Conservation (phyloP, 73 alveolate species). For the Effrenium voratum region DNA sequence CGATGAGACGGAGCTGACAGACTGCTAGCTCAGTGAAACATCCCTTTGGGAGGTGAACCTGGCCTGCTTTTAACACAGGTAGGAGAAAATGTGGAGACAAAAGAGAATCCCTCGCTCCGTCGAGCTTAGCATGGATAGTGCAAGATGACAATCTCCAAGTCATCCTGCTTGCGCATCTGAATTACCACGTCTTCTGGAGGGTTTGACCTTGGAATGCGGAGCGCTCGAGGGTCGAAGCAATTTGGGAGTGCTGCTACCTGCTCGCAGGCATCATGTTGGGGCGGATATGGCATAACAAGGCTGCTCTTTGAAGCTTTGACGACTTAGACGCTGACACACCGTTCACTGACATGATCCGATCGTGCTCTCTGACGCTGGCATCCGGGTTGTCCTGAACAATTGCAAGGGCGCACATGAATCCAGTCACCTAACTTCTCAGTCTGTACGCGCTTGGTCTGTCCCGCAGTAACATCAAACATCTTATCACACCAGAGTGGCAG, state of each 20-base stretch:
- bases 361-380: slow-evolving; percentile 65
- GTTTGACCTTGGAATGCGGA: slow-evolving; percentile 18
- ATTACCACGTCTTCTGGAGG: slow-evolving; percentile 91
- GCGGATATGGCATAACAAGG: not conserved
- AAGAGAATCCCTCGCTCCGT: not conserved
- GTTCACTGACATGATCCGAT: slow-evolving; percentile 80
- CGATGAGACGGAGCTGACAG: not conserved
- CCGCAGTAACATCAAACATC: no score
- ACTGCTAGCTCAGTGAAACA: not conserved
- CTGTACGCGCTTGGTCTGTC: no score
- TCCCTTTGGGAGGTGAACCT: not conserved
- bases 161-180: slow-evolving; percentile 77
- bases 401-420: no score
- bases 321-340: slow-evolving; percentile 27
- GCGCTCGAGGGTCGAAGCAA: not conserved
- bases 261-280: no score
- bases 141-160: slow-evolving; percentile 44
- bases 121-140: slow-evolving; percentile 17
- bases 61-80: not conserved
- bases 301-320: not conserved
- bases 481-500: no score
- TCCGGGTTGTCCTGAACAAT: slow-evolving; percentile 6
- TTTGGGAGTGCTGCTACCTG: not conserved
- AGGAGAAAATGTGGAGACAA: not conserved
- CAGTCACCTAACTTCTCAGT: no score